phyloP scores from a whole-genome alignment of 306 rosid species.

The Cicer pinnatifidum region DNA sequence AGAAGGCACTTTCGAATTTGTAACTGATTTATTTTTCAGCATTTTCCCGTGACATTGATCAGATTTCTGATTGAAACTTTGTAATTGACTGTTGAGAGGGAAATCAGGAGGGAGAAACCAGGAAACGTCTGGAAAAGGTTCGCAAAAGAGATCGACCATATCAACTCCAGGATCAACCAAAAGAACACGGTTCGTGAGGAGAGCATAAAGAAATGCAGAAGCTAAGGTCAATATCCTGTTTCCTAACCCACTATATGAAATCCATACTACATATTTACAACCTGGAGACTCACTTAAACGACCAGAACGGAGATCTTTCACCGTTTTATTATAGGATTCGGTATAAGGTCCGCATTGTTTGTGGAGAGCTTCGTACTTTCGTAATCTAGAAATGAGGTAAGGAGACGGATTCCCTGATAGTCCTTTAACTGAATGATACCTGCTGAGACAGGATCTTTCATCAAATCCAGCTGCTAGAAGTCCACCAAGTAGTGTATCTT shows the following conservation, averaged over 20 bases:
- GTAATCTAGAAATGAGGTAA: constrained; percentile 60
- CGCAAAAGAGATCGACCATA: constrained; percentile 69
- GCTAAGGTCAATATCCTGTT: constrained; percentile 71
- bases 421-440: constrained; percentile 60
- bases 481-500: constrained; percentile 61
- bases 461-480: constrained; percentile 63
- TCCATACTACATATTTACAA: constrained; percentile 70
- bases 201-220: constrained; percentile 72
- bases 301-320: constrained; percentile 57
- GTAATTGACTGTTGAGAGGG: constrained; percentile 54
- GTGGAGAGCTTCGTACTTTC: constrained; percentile 74
- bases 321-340: constrained; percentile 58
- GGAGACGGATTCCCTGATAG: constrained; percentile 54
- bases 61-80: constrained; percentile 53
- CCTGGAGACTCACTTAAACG: constrained; percentile 42
- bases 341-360: constrained; percentile 69
- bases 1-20: constrained; percentile 42
- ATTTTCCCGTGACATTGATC: constrained; percentile 64
- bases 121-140: constrained; percentile 68
- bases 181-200: constrained; percentile 70
- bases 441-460: constrained; percentile 62
- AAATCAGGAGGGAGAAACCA: constrained; percentile 75
- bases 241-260: constrained; percentile 78
- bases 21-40: constrained; percentile 50
- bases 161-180: constrained; percentile 79